These are phyloP conservation scores for Hemileccinum impolitum DNA, from an alignment of 768 basidiomycete genomes.

Conservation along the genomic window DNA sequence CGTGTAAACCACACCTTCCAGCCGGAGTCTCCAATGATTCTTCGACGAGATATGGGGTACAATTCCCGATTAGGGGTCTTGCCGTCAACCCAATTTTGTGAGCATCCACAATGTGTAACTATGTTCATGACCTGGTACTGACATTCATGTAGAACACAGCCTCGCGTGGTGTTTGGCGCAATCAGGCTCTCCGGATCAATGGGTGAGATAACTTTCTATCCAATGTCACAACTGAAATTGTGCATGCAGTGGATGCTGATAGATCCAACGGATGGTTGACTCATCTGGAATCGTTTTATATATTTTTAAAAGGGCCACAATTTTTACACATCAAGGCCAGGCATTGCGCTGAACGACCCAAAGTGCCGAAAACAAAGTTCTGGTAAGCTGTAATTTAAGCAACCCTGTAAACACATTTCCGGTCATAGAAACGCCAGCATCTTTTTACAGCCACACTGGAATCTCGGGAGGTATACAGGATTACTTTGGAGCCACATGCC, in stretches of 20 bases:
- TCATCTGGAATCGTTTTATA: background rate
- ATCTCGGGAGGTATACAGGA: conserved; percentile 1
- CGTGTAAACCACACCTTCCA: conserved; percentile 10
- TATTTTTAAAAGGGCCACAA: background rate
- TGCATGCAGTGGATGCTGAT: conserved; percentile 7
- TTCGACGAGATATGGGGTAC: conserved; percentile 20
- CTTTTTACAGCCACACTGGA: background rate
- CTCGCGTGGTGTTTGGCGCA: conserved; percentile 7
- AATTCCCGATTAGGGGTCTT: conserved; percentile 14
- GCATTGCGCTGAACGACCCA: background rate
- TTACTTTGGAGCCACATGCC: conserved; percentile 2
- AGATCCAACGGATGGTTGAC: background rate
- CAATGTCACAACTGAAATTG: conserved; percentile 23
- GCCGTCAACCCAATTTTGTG: conserved; percentile 2
- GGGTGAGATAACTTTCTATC: conserved; percentile 7
- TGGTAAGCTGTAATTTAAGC: conserved; percentile 10
- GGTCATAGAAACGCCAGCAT: conserved; percentile 4
- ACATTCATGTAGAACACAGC: conserved; percentile 12
- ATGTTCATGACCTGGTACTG: conserved; percentile 2
- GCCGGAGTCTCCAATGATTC: conserved; percentile 1
- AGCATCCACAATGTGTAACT: conserved; percentile 11
- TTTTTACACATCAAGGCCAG: background rate
- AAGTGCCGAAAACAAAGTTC: background rate
- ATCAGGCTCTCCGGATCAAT: conserved; percentile 3
- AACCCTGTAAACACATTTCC: conserved; percentile 7